Base-by-base conservation (phyloP, 371 early-diverging fungal species). In the Apophysomyces sp. region DNA sequence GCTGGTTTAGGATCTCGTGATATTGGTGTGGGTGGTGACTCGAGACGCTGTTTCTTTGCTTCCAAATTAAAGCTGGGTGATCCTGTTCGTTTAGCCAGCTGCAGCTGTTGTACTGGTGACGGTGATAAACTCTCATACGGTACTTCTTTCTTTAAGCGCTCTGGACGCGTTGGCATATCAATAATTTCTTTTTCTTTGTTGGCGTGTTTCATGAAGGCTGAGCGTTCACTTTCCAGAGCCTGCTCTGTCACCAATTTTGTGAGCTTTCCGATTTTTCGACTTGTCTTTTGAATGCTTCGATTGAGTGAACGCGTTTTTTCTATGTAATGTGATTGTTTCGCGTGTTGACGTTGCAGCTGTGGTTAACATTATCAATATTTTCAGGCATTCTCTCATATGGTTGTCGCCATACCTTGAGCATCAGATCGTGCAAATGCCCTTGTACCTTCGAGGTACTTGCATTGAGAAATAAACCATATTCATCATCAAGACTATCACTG, bases 281-380 rank as follows among this genome's bases (percentile, higher is more conserved):
- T 55, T 1, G 65, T 61, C 26, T 65, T 69, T 44, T 58, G 51
- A 26, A 44, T 57, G 6, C 52, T 61, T 21, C 61, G 64, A 29
- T 55, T 60, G 12, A 68, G 18, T 24, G 16, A 18, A 9, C 39
- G 39, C 12, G 63, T 55, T 32, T 65, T 69, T 29, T 69, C 69
- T 11, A 69, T 41, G 32, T 69, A 69, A 5, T 41, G 55, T 11
- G 36, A n/a, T 61, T 65, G 65, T 26, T 57, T 61, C 11, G 53
- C 41, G 24, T 65, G 61, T 30, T 63, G 65, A 2, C 53, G 56
- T 31, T 57, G 57, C 26, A 64, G 52, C 69, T 69, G 34, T 34
- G 9, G 18, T 41, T 16, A 7, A 61, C 9, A 18, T 16, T 2
- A 32, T 56, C 11, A 16, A 12, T 39, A 13, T n/a, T 41, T n/a